Percentiles rank a stretch among this genome's conserved stretches.
These are phyloP conservation scores for Colletotrichum melonis DNA, from an alignment of 2,329 filamentous ascomycete genomes.

Conservation along the genomic window DNA sequence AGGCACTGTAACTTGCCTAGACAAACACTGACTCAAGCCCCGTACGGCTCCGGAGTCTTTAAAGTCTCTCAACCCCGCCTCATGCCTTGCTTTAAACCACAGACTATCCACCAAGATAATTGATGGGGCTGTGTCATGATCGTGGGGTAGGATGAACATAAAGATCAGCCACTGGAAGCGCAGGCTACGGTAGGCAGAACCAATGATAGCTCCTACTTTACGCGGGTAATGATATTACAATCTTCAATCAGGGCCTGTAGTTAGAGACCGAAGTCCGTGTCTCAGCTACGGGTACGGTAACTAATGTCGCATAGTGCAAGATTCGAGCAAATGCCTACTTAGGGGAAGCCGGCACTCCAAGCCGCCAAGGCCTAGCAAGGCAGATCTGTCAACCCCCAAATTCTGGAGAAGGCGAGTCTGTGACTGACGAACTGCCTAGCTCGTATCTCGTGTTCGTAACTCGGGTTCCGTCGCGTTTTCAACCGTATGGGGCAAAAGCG, in stretches of 20 bases:
- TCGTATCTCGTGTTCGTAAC: neutral
- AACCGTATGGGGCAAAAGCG: neutral
- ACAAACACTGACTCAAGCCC: neutral
- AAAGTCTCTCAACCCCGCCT: neutral
- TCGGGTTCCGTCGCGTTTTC: neutral
- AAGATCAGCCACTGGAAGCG: neutral
- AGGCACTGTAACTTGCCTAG: neutral
- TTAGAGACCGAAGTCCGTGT: neutral
- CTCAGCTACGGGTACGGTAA: neutral
- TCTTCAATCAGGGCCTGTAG: neutral
- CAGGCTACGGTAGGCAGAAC: neutral
- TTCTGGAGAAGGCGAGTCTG: neutral
- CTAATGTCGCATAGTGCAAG: neutral
- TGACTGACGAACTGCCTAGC: neutral
- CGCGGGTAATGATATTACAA: neutral
- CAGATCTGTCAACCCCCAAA: neutral
- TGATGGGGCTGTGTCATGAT: neutral
- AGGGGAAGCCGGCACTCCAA: neutral
- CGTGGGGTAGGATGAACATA: neutral
- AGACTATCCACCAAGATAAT: neutral
- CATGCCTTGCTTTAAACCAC: neutral
- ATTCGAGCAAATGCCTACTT: neutral
- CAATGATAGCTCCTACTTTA: neutral
- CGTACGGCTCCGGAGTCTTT: neutral
- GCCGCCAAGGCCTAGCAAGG: neutral